phyloP scores from a whole-genome alignment of 768 basidiomycete species.

The Psilocybe cubensis region DNA sequence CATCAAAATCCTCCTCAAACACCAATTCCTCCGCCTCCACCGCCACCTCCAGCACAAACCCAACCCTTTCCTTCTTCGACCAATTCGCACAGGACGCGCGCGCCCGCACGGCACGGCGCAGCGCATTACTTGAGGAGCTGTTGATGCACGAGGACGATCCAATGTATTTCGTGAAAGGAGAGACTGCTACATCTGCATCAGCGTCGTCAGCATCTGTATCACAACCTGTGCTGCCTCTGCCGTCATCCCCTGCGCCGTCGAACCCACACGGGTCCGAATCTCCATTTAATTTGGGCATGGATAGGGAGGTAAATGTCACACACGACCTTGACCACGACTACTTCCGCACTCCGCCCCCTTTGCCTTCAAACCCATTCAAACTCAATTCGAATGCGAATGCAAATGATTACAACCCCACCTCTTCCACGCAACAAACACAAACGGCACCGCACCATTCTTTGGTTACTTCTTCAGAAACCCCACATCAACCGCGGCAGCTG shows the following conservation, averaged over 20 bases:
- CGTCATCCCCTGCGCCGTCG: background rate
- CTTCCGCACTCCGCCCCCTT: slow-evolving; percentile 23
- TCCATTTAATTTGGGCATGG: slow-evolving; percentile 9
- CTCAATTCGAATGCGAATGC: background rate
- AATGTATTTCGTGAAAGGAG: slow-evolving; percentile 55
- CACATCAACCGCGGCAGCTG: too few relatives aligned
- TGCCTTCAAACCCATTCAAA: background rate
- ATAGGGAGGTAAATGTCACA: too few relatives aligned
- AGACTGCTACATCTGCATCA: background rate
- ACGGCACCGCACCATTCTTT: too few relatives aligned
- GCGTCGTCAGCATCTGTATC: background rate
- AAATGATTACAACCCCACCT: too few relatives aligned
- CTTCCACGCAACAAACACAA: too few relatives aligned
- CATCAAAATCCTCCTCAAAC: slow-evolving; percentile 7
- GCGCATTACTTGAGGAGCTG: slow-evolving; percentile 64
- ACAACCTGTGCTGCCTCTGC: background rate
- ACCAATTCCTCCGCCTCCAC: background rate
- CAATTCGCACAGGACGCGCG: slow-evolving; percentile 62
- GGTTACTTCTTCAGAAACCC: too few relatives aligned
- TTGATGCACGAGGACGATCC: slow-evolving; percentile 73
- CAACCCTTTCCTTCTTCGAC: slow-evolving; percentile 60
- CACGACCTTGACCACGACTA: slow-evolving; percentile 42
- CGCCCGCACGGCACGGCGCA: slow-evolving; percentile 54
- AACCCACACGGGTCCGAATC: background rate
- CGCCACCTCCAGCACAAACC: slow-evolving; percentile 18